Base-by-base conservation (phyloP, 148 eudicot species). In the Pouteria glomerata region DNA sequence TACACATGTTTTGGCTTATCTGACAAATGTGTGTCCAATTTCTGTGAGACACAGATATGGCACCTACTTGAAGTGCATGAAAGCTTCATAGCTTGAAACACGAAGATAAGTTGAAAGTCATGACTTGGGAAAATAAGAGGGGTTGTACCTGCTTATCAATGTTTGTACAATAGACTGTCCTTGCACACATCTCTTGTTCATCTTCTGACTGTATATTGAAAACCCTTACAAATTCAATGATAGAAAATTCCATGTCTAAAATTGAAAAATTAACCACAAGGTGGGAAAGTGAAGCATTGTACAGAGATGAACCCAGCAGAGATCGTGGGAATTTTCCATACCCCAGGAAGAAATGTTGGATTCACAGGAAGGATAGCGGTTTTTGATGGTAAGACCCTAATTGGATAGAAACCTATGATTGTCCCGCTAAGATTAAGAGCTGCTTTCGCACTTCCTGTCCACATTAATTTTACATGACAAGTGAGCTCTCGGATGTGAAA, bases 321-420 rank as follows among this genome's bases (percentile, higher is more conserved):
- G 29, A 55, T 53, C 48, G 37, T 48, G 7, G 61, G 4, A 33
- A 62, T 47, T 8, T 23, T 26, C 61, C 81, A 57, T 84, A 94
- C 98, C 90, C 90, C 86, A 51, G 98, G 98, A 60, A 94, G 96
- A 69, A 89, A 94, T 33, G 91, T 91, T 55, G 98, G 98, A 80
- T 94, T 94, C 71, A 94, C 98, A 73, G 98, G 98, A 76, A 89
- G 93, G 68, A 95, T 95, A 53, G 98, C 98, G 63, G 98, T 95
- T 80, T 95, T 95, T 27, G 98, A 95, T 66, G 98, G 98, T 65
- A 89, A 79, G 55, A 95, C 98, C 85, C 78, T 85, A 59, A 91
- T 82, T 47, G 89, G 97, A 75, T 91, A 89, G 78, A 79, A 91
- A n/a, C 97, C 98, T 58, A 91, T 78, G 68, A 88, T 77, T n/a